phyloP scores from a whole-genome alignment of 1,284 basidiomycete species.

The Rhizopogon parksii region DNA sequence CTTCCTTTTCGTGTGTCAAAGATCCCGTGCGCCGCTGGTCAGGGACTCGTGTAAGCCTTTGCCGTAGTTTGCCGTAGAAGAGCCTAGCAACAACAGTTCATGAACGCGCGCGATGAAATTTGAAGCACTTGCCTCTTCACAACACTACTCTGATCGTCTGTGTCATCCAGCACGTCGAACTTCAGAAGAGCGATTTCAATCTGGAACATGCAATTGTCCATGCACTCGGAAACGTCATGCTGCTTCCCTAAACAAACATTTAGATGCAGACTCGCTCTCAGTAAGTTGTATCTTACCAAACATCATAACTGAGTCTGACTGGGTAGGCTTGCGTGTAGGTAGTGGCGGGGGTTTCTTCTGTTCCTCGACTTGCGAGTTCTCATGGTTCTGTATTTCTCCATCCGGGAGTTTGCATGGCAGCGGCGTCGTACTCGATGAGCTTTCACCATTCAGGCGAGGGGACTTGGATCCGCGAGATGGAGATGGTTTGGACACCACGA shows the following conservation, averaged over 20 bases:
- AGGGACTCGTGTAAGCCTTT: conserved; percentile 54
- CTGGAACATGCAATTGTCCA: conserved; percentile 99
- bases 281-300: conserved; percentile 55
- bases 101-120: background rate
- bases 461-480: conserved; percentile 35
- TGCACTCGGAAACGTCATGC: conserved; percentile 96
- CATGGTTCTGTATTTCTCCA: conserved; percentile 36
- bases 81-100: conserved; percentile 42
- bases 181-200: conserved; percentile 87
- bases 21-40: conserved; percentile 40
- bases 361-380: conserved; percentile 19
- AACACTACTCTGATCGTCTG: conserved; percentile 57
- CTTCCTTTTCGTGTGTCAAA: conserved; percentile 78
- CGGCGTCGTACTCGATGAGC: conserved; percentile 27
- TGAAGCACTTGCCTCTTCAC: conserved; percentile 56
- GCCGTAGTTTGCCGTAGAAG: conserved; percentile 83
- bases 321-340: conserved; percentile 53
- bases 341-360: conserved; percentile 47
- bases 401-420: conserved; percentile 32
- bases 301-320: conserved; percentile 77
- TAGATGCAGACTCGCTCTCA: conserved; percentile 7
- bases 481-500: conserved; percentile 37
- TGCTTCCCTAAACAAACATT: conserved; percentile 63
- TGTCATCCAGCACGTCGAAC: conserved; percentile 57
- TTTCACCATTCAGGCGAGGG: conserved; percentile 27